Evolutionary conservation across 1,139 yeast species (phyloP).

Genomic region (Protomyces inundatus): DNA sequence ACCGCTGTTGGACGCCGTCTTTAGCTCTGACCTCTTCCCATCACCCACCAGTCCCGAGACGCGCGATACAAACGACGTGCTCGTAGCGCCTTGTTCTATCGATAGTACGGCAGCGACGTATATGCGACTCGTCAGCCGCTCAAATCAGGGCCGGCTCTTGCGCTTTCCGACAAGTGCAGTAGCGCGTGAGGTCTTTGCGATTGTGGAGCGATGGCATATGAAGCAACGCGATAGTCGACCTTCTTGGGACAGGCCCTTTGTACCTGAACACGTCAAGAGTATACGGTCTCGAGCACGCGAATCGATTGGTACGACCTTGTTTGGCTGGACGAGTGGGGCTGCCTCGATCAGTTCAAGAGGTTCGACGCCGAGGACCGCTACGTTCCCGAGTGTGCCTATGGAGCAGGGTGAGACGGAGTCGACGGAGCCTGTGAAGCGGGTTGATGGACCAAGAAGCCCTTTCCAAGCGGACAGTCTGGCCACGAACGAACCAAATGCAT

Average conservation of each 20-base stretch:
- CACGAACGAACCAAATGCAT: background rate
- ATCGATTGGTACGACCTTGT: constrained; percentile 13
- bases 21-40: background rate
- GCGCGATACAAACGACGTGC: background rate
- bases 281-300: constrained; percentile 4
- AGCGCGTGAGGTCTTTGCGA: background rate
- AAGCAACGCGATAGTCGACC: background rate
- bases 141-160: background rate
- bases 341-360: background rate
- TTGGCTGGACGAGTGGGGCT: constrained; percentile 18
- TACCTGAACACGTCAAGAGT: background rate
- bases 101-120: constrained; percentile 8
- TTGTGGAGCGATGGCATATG: constrained; percentile 3
- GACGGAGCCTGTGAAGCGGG: background rate
- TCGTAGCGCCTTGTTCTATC: background rate
- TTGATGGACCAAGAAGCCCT: background rate
- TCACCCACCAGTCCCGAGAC: background rate
- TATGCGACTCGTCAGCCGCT: background rate
- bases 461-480: too few relatives aligned
- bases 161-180: constrained; percentile 1
- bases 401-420: background rate
- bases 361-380: background rate
- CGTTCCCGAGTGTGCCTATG: background rate
- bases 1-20: background rate
- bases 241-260: constrained; percentile 12